Percentiles rank a stretch among this genome's conserved stretches.
phyloP scores from a whole-genome alignment of 805 yeast species.

The Candida peoriensis region DNA sequence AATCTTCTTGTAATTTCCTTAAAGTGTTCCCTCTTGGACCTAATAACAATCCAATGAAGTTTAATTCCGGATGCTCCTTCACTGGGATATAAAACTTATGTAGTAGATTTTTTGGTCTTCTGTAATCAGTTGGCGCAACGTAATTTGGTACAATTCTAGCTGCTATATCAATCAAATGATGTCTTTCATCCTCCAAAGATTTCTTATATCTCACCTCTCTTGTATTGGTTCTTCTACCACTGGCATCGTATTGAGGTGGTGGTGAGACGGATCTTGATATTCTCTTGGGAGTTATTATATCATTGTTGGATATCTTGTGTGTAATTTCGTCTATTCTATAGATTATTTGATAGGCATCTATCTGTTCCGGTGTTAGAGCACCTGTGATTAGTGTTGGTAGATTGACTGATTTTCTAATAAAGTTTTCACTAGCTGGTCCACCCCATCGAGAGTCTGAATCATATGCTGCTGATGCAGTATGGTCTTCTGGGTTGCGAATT shows the following conservation, averaged over 20 bases:
- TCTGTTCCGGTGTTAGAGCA: conserved; percentile 67
- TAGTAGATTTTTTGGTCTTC: conserved; percentile 61
- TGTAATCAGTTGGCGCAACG: conserved; percentile 75
- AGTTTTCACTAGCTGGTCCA: conserved; percentile 10
- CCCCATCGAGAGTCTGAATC: conserved; percentile 12
- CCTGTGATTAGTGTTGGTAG: conserved; percentile 42
- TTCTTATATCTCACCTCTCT: conserved; percentile 62
- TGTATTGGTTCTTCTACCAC: conserved; percentile 84
- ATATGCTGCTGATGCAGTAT: too few relatives aligned
- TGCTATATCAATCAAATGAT: conserved; percentile 71
- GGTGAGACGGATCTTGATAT: conserved; percentile 74
- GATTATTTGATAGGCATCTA: conserved; percentile 63
- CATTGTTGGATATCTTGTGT: conserved; percentile 46
- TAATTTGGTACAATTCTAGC: conserved; percentile 68
- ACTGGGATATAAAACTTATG: conserved; percentile 86
- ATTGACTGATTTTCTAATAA: conserved; percentile 12
- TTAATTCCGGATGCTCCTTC: conserved; percentile 82
- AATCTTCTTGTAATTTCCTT: conserved; percentile 69
- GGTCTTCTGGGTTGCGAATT: conserved; percentile 2
- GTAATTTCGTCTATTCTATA: conserved; percentile 80
- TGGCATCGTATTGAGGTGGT: conserved; percentile 81
- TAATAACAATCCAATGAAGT: conserved; percentile 82
- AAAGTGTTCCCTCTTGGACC: conserved; percentile 97
- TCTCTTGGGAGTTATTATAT: conserved; percentile 43
- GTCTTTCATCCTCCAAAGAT: conserved; percentile 72